phyloP scores from a whole-genome alignment of 176 grass and related monocot genomes.

The Phoenix roebelenii region DNA sequence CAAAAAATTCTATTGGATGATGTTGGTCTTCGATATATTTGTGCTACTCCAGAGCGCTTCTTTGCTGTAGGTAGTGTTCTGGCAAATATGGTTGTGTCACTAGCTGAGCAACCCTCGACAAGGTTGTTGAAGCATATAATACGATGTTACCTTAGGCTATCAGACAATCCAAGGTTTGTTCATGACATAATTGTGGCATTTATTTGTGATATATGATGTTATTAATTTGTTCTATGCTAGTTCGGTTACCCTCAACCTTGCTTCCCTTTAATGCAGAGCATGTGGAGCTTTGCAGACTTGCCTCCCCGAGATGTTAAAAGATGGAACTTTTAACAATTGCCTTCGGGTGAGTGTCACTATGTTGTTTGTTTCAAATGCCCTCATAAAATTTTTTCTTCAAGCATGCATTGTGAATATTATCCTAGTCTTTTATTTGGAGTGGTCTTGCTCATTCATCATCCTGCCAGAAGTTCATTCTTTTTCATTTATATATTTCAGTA shows the following conservation, averaged over 20 bases:
- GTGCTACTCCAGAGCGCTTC: slow-evolving; percentile 53
- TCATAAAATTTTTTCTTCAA: too few relatives aligned
- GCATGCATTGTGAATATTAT: too few relatives aligned
- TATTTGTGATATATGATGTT: too few relatives aligned
- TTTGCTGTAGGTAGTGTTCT: slow-evolving; percentile 59
- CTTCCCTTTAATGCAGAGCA: slow-evolving; percentile 32
- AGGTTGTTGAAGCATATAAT: slow-evolving; percentile 81
- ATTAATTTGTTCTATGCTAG: not conserved
- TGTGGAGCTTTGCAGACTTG: slow-evolving; percentile 41
- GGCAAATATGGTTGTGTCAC: slow-evolving; percentile 64
- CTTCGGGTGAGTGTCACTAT: slow-evolving; percentile 42
- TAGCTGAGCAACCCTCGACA: slow-evolving; percentile 54
- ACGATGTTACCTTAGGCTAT: slow-evolving; percentile 83
- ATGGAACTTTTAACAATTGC: slow-evolving; percentile 57
- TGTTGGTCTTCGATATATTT: slow-evolving; percentile 60
- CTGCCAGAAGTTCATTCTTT: too few relatives aligned
- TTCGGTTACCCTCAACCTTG: not conserved
- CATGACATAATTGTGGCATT: too few relatives aligned
- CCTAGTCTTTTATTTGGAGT: too few relatives aligned
- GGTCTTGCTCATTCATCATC: too few relatives aligned
- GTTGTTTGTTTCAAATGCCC: too few relatives aligned
- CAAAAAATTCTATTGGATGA: slow-evolving; percentile 90
- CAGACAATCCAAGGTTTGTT: slow-evolving; percentile 57
- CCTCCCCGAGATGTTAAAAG: slow-evolving; percentile 54
- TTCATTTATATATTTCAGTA: too few relatives aligned